Base-by-base conservation (phyloP, 176 grass and related monocot species). In the Eleusine indica region DNA sequence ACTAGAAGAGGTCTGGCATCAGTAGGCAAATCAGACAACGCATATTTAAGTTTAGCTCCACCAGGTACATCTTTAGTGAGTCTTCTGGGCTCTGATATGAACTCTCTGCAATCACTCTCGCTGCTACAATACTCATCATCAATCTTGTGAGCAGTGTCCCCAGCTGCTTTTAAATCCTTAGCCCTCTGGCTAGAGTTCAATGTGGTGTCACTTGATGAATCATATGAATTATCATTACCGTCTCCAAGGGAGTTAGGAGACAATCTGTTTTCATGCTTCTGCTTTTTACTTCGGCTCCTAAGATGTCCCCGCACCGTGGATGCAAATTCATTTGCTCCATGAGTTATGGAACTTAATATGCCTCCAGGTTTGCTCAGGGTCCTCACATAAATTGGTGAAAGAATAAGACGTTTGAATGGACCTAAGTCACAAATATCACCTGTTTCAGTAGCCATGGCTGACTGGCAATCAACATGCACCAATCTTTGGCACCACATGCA, bases 401-500 rank as follows among this genome's bases (percentile, higher is more conserved):
- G 73, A 65, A 95, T 90, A 70, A 92, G 71, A 74, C 90, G 82
- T 60, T 51, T 90, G 68, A 95, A 95, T 82, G 85, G 87, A 58
- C 88, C 93, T 48, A 95, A 75, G 53, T 95, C 93, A 48, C 90
- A 95, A n/a, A 66, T 85, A 71, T 95, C 93, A 67, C 84, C 88
- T 4, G 61, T 86, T 68, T 95, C 88, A 49, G 79, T 82, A 73
- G 86, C 83, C 74, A 95, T 69, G 76, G 76, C 81, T 17, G 75
- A 74, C 70, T 92, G 93, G 80, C 90, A 95, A 89, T 95, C 93
- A 22, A 90, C 90, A 78, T 95, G 93, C 38, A 91, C 88, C 51
- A 90, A 47, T 42, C 86, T 83, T 88, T 95, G 93, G 76, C 93
- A 95, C 93, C 93, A 95, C 93, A 95, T 95, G 72, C 93, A 95